phyloP scores from a whole-genome alignment of 2,329 filamentous ascomycete species.

The Aspergillus sp. region DNA sequence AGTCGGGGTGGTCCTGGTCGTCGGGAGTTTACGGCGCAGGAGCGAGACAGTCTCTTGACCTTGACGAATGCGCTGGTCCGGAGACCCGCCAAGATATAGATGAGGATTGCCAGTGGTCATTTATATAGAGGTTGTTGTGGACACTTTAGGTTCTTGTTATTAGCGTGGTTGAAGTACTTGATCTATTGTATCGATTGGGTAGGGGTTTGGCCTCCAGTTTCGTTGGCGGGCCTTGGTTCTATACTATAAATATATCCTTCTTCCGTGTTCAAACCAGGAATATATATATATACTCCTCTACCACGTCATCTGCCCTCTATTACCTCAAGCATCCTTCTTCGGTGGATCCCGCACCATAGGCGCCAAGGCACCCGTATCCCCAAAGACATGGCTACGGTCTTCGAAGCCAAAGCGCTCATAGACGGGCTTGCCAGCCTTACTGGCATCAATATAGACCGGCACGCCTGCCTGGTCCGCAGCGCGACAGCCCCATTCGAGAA shows the following conservation, averaged over 20 bases:
- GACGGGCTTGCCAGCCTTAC: conserved; percentile 9
- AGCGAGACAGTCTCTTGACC: conserved; percentile 7
- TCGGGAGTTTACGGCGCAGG: conserved; percentile 25
- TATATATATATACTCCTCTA: too few species aligned
- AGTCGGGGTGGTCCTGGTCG: conserved; percentile 35
- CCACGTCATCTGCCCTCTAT: too few species aligned
- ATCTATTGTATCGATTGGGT: too few species aligned
- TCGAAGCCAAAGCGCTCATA: conserved; percentile 18
- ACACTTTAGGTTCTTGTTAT: too few species aligned
- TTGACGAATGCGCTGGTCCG: neutral
- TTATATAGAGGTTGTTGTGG: neutral
- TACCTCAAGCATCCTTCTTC: neutral
- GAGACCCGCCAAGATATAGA: neutral
- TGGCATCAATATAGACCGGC: conserved; percentile 18
- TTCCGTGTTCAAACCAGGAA: too few species aligned
- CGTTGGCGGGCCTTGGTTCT: too few species aligned
- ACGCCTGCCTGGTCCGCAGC: conserved; percentile 13
- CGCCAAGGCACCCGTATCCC: neutral
- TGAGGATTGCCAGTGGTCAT: neutral
- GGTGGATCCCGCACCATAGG: conserved; percentile 8
- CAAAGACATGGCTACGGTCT: neutral
- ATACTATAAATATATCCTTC: too few species aligned
- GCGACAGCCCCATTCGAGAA: conserved; percentile 24
- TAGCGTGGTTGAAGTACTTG: too few species aligned
- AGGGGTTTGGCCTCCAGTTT: too few species aligned